A percentile compares a stretch with the other conserved stretches of the same genome.
phyloP scores from a whole-genome alignment of 768 basidiomycete genomes.

The Boletus sp. region DNA sequence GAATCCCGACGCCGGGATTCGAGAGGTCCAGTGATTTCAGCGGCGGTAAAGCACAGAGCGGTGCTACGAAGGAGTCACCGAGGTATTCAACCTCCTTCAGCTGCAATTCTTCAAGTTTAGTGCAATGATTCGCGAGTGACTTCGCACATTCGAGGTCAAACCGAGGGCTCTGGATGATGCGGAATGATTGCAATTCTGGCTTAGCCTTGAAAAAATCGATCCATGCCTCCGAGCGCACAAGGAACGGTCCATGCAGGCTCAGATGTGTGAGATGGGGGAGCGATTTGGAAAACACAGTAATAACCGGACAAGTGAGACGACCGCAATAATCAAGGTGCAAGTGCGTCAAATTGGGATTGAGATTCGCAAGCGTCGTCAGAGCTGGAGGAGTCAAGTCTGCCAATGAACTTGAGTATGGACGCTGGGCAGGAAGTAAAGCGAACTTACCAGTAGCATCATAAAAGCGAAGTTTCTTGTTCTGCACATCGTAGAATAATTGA shows the following conservation, averaged over 20 bases:
- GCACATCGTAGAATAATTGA: conserved; percentile 76
- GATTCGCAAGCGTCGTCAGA: conserved; percentile 64
- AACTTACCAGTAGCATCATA: conserved; percentile 91
- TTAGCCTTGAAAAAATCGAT: conserved; percentile 65
- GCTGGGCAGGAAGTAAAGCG: background rate
- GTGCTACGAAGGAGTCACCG: conserved; percentile 58
- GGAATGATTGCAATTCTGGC: conserved; percentile 64
- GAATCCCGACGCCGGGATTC: conserved; percentile 52
- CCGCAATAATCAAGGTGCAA: conserved; percentile 88
- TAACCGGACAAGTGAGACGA: conserved; percentile 62
- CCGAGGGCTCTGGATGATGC: conserved; percentile 82
- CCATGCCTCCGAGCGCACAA: conserved; percentile 77
- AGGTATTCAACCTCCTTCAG: conserved; percentile 78
- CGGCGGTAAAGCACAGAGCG: conserved; percentile 38
- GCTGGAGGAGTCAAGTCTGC: conserved; percentile 69
- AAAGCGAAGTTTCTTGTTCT: conserved; percentile 65
- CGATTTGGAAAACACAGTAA: conserved; percentile 56
- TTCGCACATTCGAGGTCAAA: conserved; percentile 72
- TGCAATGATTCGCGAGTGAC: conserved; percentile 50
- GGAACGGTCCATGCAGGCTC: conserved; percentile 85
- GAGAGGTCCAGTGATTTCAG: conserved; percentile 71
- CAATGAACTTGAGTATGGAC: conserved; percentile 1
- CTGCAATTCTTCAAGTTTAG: conserved; percentile 64
- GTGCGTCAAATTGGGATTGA: conserved; percentile 81
- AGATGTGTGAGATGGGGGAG: conserved; percentile 69